These are phyloP conservation scores for Chernovozyma sophiae-reginae DNA, from an alignment of 1,139 yeast genomes.

Conservation along the genomic window DNA sequence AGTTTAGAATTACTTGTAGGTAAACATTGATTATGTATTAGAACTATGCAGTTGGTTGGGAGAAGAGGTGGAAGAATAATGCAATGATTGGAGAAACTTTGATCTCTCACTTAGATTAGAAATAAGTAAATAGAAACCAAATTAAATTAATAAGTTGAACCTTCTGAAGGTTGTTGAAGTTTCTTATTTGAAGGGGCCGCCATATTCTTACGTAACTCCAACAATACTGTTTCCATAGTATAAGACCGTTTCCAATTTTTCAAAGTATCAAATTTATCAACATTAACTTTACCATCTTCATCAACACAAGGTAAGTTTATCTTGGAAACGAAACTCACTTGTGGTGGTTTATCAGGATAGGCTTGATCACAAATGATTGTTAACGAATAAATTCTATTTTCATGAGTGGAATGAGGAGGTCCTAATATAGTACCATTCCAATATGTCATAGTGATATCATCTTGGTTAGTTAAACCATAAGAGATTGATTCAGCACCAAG, in stretches of 20 bases:
- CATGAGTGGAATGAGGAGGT: conserved; percentile 93
- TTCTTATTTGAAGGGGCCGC: conserved; percentile 79
- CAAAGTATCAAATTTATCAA: conserved; percentile 62
- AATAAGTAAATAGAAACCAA: neutral
- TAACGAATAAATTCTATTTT: conserved; percentile 86
- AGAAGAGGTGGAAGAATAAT: too few relatives aligned
- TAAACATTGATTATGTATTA: too few relatives aligned
- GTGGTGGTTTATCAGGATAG: conserved; percentile 89
- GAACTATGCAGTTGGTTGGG: too few relatives aligned
- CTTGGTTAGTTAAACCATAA: conserved; percentile 83
- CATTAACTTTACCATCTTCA: conserved; percentile 60
- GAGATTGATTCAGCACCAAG: conserved; percentile 96
- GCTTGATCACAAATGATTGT: conserved; percentile 75
- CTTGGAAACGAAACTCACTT: conserved; percentile 72
- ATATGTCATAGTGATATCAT: conserved; percentile 84
- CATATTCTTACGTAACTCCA: conserved; percentile 83
- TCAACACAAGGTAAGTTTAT: conserved; percentile 91
- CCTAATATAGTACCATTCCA: conserved; percentile 98
- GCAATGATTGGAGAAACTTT: too few relatives aligned
- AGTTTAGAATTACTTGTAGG: too few relatives aligned
- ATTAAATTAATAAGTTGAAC: conserved; percentile 50
- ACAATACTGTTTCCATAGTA: conserved; percentile 86
- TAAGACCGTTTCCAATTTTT: conserved; percentile 82
- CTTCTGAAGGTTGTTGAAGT: conserved; percentile 88
- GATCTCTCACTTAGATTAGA: too few relatives aligned